Conservation (phyloP, 768 basidiomycete species). For the Filobasidium wieringae region DNA sequence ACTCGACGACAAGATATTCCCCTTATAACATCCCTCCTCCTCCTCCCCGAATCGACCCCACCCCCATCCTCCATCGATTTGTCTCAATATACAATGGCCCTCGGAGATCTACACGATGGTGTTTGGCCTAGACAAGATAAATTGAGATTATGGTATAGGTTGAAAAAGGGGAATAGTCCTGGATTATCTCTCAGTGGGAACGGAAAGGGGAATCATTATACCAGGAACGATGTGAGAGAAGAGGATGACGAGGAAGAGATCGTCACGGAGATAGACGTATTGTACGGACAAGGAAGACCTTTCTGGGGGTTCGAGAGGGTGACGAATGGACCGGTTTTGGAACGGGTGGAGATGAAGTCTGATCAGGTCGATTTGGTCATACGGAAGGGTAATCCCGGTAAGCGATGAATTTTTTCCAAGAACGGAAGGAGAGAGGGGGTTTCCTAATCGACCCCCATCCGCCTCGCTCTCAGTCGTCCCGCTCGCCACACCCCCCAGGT, state of each 20-base stretch:
- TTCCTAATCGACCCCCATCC: too few relatives aligned
- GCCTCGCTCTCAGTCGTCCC: constrained; percentile 47
- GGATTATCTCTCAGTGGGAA: background rate
- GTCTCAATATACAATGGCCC: constrained; percentile 56
- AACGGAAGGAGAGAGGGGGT: too few relatives aligned
- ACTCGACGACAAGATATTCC: constrained; percentile 70
- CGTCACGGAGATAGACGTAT: constrained; percentile 83
- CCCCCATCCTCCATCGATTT: constrained; percentile 33
- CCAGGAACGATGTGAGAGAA: background rate
- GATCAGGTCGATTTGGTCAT: constrained; percentile 32
- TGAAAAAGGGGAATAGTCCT: constrained; percentile 41
- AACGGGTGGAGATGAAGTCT: constrained; percentile 23
- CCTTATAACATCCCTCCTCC: constrained; percentile 58
- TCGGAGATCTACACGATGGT: constrained; percentile 55
- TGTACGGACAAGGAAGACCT: constrained; percentile 69
- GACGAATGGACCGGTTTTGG: constrained; percentile 36
- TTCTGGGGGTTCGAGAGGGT: constrained; percentile 79
- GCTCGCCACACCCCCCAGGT: constrained; percentile 64
- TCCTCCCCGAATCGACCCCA: constrained; percentile 54
- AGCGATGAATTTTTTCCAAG: constrained; percentile 8
- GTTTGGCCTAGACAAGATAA: constrained; percentile 46
- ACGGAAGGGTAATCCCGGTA: constrained; percentile 28
- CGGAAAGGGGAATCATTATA: constrained; percentile 1
- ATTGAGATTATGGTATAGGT: constrained; percentile 68
- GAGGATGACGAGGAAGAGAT: constrained; percentile 42